Conservation (phyloP, 2,329 filamentous ascomycete genomes). For the Seiridium cupressi region DNA sequence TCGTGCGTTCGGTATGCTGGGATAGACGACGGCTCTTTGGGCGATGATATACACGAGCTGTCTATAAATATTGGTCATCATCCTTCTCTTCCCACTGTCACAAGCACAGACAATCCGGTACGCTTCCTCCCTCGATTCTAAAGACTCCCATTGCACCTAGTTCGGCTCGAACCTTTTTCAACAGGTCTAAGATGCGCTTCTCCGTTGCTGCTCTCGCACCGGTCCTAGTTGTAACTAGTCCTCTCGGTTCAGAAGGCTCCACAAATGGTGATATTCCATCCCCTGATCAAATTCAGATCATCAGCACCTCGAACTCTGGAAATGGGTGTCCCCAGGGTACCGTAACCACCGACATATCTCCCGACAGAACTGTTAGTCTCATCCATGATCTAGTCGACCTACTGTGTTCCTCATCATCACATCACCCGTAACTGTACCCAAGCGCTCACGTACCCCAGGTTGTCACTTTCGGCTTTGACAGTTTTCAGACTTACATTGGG, state of each 20-base stretch:
- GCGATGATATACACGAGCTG: background rate
- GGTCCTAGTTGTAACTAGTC: slow-evolving; percentile 34
- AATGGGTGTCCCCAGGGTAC: slow-evolving; percentile 43
- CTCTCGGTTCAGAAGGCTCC: slow-evolving; percentile 24
- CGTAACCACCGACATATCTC: slow-evolving; percentile 39
- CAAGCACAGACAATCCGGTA: too few relatives aligned
- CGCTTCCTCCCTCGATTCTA: too few relatives aligned
- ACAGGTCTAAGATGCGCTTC: slow-evolving; percentile 31
- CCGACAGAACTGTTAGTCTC: slow-evolving; percentile 36
- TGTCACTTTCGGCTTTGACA: slow-evolving; percentile 45
- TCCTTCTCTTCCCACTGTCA: background rate
- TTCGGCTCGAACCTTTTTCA: too few relatives aligned
- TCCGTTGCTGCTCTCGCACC: slow-evolving; percentile 30
- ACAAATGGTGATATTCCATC: slow-evolving; percentile 33
- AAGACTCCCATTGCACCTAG: too few relatives aligned
- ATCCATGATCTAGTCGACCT: background rate
- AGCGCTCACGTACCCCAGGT: slow-evolving; percentile 24
- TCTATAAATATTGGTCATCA: background rate
- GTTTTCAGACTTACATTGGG: slow-evolving; percentile 46
- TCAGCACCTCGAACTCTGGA: slow-evolving; percentile 37
- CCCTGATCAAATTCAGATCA: slow-evolving; percentile 38
- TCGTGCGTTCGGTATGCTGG: background rate
- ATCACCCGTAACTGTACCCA: too few relatives aligned
- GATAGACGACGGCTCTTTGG: background rate
- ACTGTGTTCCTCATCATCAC: background rate